These are phyloP conservation scores for Colletotrichum cordylinicola DNA, from an alignment of 2,329 filamentous ascomycete species.

Conservation along the genomic window DNA sequence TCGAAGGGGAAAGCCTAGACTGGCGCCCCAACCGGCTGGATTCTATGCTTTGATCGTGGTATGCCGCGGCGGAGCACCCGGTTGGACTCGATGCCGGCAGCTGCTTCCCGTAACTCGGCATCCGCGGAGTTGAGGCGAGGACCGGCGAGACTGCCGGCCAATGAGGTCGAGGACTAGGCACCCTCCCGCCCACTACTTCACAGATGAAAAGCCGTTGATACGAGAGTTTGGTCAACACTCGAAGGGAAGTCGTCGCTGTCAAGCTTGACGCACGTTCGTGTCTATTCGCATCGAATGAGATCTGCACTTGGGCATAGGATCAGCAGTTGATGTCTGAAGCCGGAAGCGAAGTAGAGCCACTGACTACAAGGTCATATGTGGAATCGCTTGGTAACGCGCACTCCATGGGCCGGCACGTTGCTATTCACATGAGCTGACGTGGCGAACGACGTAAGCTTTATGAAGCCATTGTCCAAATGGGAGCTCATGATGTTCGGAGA, in stretches of 20 bases:
- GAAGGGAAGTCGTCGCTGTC: neutral
- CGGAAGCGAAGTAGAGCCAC: neutral
- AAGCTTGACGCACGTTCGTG: neutral
- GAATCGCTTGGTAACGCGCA: neutral
- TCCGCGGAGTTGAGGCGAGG: neutral
- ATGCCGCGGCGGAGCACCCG: neutral
- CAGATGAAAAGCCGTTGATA: neutral
- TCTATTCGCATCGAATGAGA: neutral
- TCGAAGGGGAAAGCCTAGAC: neutral
- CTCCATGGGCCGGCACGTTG: neutral
- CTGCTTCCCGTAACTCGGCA: neutral
- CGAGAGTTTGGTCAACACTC: neutral
- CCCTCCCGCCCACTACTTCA: neutral
- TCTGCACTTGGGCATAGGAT: neutral
- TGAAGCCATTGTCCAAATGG: neutral
- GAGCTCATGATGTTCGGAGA: neutral
- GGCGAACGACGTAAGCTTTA: neutral
- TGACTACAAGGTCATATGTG: neutral
- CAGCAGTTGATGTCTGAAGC: neutral
- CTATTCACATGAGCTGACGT: neutral
- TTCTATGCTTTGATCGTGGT: neutral
- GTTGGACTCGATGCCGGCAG: neutral
- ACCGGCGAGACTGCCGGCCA: neutral
- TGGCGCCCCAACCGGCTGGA: neutral
- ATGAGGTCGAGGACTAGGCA: fast-evolving